Evolutionary conservation across 2,329 filamentous ascomycete species (phyloP).

Genomic region (Trematosphaeria pertusa): DNA sequence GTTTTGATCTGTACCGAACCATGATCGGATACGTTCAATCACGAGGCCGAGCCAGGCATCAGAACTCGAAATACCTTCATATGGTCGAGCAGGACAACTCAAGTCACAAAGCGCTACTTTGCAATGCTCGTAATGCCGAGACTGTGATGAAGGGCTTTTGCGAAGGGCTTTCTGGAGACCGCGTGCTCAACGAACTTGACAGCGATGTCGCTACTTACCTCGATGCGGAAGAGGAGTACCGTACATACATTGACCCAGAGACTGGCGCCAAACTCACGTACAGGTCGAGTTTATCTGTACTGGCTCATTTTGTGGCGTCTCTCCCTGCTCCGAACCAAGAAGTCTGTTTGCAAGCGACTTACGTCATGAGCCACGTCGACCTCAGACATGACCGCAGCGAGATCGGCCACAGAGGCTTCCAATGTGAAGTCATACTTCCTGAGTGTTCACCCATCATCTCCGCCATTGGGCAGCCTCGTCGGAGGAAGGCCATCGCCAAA

Average conservation of each 20-base stretch:
- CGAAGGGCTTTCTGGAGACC: slow-evolving; percentile 73
- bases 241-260: slow-evolving; percentile 65
- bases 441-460: slow-evolving; percentile 74
- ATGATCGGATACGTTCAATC: slow-evolving; percentile 97
- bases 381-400: slow-evolving; percentile 13
- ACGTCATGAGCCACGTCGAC: slow-evolving; percentile 58
- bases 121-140: slow-evolving; percentile 66
- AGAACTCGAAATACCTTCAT: slow-evolving; percentile 79
- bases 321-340: slow-evolving; percentile 63
- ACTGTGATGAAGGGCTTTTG: slow-evolving; percentile 77
- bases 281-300: slow-evolving; percentile 71
- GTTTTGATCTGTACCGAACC: slow-evolving; percentile 88
- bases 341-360: slow-evolving; percentile 59
- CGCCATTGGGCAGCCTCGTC: slow-evolving; percentile 67
- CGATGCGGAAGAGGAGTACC: slow-evolving; percentile 58
- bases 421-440: slow-evolving; percentile 82
- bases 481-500: slow-evolving; percentile 79
- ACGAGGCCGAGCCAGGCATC: slow-evolving; percentile 81
- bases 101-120: slow-evolving; percentile 63
- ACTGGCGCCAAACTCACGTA: slow-evolving; percentile 84
- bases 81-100: slow-evolving; percentile 79
- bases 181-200: slow-evolving; percentile 69
- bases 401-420: slow-evolving; percentile 26
- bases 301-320: slow-evolving; percentile 76
- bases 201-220: slow-evolving; percentile 64